phyloP scores from a whole-genome alignment of 1,284 basidiomycete genomes.

The Fistulinella cinereoalba region DNA sequence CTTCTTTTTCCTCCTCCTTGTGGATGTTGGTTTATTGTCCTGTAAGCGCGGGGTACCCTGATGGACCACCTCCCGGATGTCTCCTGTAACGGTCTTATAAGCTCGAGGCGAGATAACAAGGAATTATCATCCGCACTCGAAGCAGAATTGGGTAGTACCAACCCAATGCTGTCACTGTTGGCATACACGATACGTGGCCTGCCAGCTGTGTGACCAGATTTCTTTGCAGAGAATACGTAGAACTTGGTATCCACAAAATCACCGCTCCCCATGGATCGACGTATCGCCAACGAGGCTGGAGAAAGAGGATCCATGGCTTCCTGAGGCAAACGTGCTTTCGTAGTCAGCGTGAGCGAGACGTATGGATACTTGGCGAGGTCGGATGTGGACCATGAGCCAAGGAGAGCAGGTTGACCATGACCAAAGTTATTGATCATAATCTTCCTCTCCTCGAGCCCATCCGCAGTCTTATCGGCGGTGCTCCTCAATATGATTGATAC shows the following conservation, averaged over 20 bases:
- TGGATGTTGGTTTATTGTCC: too few relatives aligned
- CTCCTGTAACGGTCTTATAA: constrained; percentile 10
- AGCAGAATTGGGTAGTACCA: constrained; percentile 17
- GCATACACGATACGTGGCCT: constrained; percentile 26
- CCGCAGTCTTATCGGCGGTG: constrained; percentile 1
- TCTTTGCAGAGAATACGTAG: constrained; percentile 28
- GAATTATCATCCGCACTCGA: constrained; percentile 1
- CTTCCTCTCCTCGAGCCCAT: constrained; percentile 11
- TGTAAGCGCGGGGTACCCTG: too few relatives aligned
- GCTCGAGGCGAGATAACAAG: neutral
- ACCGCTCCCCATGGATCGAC: constrained; percentile 25
- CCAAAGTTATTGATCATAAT: constrained; percentile 25
- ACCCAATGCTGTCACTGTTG: constrained; percentile 16
- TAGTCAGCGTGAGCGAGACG: constrained; percentile 19
- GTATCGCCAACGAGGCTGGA: constrained; percentile 18
- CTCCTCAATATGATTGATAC: constrained; percentile 14
- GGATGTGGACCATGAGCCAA: constrained; percentile 23
- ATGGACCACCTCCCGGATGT: too few relatives aligned
- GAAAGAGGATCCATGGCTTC: constrained; percentile 15
- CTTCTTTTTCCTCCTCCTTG: too few relatives aligned
- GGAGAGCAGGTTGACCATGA: constrained; percentile 22
- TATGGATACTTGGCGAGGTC: constrained; percentile 20
- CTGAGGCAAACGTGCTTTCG: constrained; percentile 17
- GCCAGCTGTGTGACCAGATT: constrained; percentile 9
- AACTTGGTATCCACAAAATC: constrained; percentile 31